Percentiles rank a stretch among this genome's conserved stretches.
phyloP scores from a whole-genome alignment of 176 grass and related monocot genomes.

The Rhipidocladum racemiflorum region DNA sequence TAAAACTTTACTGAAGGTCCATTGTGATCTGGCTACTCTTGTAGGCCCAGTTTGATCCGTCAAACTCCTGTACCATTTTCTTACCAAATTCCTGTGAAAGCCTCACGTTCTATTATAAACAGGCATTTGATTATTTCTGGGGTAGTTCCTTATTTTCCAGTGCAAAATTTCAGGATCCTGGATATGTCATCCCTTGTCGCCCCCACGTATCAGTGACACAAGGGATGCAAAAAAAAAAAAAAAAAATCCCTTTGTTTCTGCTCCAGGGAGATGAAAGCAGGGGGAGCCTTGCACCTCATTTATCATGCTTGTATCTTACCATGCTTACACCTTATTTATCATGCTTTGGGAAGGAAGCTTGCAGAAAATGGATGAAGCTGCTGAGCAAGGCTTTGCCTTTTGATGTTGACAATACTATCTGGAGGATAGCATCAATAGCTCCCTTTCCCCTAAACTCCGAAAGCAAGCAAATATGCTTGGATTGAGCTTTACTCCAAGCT shows the following conservation, averaged over 20 bases:
- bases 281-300: background rate
- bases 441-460: background rate
- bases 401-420: conserved; percentile 39
- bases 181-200: too few species aligned
- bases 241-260: background rate
- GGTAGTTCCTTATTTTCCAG: too few species aligned
- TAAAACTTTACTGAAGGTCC: background rate
- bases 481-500: conserved; percentile 62
- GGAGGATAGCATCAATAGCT: conserved; percentile 26
- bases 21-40: background rate
- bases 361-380: conserved; percentile 20
- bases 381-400: conserved; percentile 25
- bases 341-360: conserved; percentile 2
- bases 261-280: background rate
- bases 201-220: too few species aligned
- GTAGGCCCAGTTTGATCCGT: background rate
- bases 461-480: conserved; percentile 16
- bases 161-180: too few species aligned
- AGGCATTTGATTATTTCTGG: too few species aligned
- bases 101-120: too few species aligned
- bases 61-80: too few species aligned
- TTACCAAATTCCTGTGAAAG: too few species aligned
- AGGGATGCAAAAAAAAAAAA: too few species aligned
- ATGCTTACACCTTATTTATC: too few species aligned
- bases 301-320: background rate